Evolutionary conservation across 106 monocot genomes (phyloP), one percentile per base, ranked within the genome.

Genomic region (Platanthera zijinensis): DNA sequence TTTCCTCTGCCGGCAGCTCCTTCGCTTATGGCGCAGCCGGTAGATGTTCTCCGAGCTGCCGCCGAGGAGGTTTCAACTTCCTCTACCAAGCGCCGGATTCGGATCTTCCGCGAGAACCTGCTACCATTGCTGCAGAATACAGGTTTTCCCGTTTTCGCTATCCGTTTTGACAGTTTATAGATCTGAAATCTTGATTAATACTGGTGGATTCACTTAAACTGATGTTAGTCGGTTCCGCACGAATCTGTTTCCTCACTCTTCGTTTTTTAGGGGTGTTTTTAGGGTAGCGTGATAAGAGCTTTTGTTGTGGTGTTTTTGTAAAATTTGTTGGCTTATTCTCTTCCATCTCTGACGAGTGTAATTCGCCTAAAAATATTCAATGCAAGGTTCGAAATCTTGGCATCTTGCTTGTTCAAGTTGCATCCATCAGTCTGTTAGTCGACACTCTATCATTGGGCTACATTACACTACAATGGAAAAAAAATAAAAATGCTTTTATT

Each of bases 1-100:
- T 66, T 66, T 66, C 66, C 7, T 11, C 17, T 66, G 30, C 32
- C 9, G 28, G 28, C 4, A 10, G 28, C 3, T 72, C 39, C 22
- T 5, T 11, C 2, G 69, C 14, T 51, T 70, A 80, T 80, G 80
- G 77, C 67, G 57, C 70, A 83, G n/a, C 62, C 84, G 48, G 80
- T 74, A 78, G 95, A 96, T 73, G 82, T 81, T 21, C 77, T 96
- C 56, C 51, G 74, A 63, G 80, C 89, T 7, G 92, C 90, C 47
- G 79, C 92, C 14, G 82, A 85, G 64, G 90, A 89, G 77, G 82
- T 89, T 7, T 86, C 89, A n/a, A 87, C 93, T 32, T 82, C 90
- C 28, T 96, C 96, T 6, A 87, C 90, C 1, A 96, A 90, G 85
- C 83, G 67, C 70, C 92, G 96, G 51, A 76, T 90, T 70, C 77